Evolutionary conservation across 768 basidiomycete genomes (phyloP).

Genomic region (Suillus lakei): DNA sequence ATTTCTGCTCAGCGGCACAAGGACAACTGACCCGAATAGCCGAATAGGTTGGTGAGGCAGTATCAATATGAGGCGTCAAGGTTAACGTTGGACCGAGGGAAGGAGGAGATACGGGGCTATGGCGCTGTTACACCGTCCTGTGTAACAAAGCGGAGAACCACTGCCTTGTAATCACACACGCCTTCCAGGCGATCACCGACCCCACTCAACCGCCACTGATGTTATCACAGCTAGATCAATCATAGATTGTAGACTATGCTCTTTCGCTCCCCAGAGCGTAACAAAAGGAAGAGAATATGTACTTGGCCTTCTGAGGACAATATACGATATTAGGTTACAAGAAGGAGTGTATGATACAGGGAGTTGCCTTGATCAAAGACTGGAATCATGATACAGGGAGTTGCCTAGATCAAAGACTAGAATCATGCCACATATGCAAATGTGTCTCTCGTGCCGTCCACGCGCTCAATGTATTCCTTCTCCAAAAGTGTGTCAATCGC

Average conservation of each 20-base stretch:
- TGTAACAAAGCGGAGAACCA: not conserved
- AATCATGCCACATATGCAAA: slow-evolving; percentile 43
- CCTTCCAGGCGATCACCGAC: not conserved
- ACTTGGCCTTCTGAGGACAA: not conserved
- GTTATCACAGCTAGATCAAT: not conserved
- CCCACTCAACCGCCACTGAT: not conserved
- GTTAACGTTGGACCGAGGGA: not conserved
- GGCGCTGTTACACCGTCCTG: not conserved
- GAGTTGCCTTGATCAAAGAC: not conserved
- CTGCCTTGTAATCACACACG: slow-evolving; percentile 6
- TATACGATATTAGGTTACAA: not conserved
- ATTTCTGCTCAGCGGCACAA: slow-evolving; percentile 12
- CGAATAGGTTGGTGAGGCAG: not conserved
- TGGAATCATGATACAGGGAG: slow-evolving; percentile 24
- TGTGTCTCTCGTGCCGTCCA: slow-evolving; percentile 88
- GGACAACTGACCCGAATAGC: not conserved
- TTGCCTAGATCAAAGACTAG: not conserved
- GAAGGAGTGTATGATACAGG: not conserved
- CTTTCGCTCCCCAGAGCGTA: not conserved
- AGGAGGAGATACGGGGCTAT: not conserved
- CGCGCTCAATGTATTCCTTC: slow-evolving; percentile 97
- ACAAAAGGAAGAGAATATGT: not conserved
- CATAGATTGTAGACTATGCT: not conserved
- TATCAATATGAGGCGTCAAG: not conserved
- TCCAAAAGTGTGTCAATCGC: slow-evolving; percentile 92